A percentile compares a stretch with the other conserved stretches of the same genome.
Evolutionary conservation across 1,284 basidiomycete genomes (phyloP).

Genomic region (Moniliophthora roreri): DNA sequence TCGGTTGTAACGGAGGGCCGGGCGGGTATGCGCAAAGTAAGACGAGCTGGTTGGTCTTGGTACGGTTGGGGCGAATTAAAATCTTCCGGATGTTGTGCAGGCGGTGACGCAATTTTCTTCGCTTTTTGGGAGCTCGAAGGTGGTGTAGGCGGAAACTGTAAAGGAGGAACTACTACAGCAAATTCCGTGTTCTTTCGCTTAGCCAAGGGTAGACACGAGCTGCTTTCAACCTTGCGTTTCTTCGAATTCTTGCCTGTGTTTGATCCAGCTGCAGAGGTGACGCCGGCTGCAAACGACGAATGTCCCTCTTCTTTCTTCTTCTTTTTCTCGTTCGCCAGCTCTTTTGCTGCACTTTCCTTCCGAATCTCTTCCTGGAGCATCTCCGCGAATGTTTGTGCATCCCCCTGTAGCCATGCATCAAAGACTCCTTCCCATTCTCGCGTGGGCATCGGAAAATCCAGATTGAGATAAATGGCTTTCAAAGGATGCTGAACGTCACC

Average conservation of each 20-base stretch:
- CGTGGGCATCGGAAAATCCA: conserved; percentile 86
- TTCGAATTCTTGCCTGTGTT: background rate
- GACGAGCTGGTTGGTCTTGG: too few relatives aligned
- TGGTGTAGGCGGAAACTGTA: too few relatives aligned
- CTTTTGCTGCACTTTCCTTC: conserved; percentile 49
- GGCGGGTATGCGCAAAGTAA: too few relatives aligned
- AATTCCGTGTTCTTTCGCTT: background rate
- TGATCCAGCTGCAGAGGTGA: too few relatives aligned
- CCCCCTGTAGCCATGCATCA: conserved; percentile 89
- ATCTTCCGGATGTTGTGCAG: too few relatives aligned
- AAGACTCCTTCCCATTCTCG: conserved; percentile 91
- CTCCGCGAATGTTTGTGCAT: conserved; percentile 78
- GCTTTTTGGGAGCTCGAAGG: too few relatives aligned
- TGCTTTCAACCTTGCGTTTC: background rate
- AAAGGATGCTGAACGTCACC: conserved; percentile 52
- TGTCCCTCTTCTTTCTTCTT: conserved; percentile 28
- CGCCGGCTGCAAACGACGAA: background rate
- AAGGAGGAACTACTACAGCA: background rate
- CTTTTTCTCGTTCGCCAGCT: conserved; percentile 50
- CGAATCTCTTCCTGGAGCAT: conserved; percentile 56
- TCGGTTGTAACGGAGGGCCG: too few relatives aligned
- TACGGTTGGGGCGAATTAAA: too few relatives aligned
- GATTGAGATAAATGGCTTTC: conserved; percentile 82
- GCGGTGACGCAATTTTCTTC: too few relatives aligned
- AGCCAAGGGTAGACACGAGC: background rate